Evolutionary conservation across 2,329 filamentous ascomycete species (phyloP), one percentile per base, ranked within the genome.

Genomic region (Rasamsonia emersonii): DNA sequence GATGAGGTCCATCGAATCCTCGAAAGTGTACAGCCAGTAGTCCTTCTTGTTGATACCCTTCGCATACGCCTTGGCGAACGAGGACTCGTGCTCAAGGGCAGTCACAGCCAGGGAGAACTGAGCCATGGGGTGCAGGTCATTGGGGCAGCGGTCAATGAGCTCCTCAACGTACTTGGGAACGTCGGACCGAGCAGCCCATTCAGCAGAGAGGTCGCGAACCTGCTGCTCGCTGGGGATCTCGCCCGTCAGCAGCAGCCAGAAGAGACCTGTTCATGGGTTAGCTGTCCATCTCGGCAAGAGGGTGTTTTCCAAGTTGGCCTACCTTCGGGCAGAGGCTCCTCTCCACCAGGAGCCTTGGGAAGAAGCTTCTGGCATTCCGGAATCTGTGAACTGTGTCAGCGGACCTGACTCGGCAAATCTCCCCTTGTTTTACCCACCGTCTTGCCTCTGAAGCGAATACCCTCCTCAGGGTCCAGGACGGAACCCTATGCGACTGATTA

Each of bases 1-100:
- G 63, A 98, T 98, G 64, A 98, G 75, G 70, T 98, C 89, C 89
- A 98, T 96, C 42, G 88, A 91, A 71, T 98, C 91, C 78, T 98
- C 91, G 58, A 93, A 98, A 53, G 88, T 95, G 77, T 96, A 88
- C 67, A 81, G 79, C 91, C 91, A 98, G 84, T 98, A 98, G 54
- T 96, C 86, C 68, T 88, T 85, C 84, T 98, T 98, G 79, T 89
- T 91, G 60, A 98, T 85, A 60, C 91, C 91, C 78, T 93, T 93
- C 58, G 88, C 89, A 62, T 98, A 98, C 55, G 91, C 91, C 77
- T 95, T 94, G 64, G 91, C 81, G 69, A 98, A 98, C 46, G 84
- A 78, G 43, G 91, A 96, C 64, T 93, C 89, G 69, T 94, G 88
- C 79, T 98, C 91, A 58, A 98, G 88, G 58, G 91, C 91, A 51